Conservation (phyloP, 108 stramenopile species). For the Cyclostephanos tholiformis region DNA sequence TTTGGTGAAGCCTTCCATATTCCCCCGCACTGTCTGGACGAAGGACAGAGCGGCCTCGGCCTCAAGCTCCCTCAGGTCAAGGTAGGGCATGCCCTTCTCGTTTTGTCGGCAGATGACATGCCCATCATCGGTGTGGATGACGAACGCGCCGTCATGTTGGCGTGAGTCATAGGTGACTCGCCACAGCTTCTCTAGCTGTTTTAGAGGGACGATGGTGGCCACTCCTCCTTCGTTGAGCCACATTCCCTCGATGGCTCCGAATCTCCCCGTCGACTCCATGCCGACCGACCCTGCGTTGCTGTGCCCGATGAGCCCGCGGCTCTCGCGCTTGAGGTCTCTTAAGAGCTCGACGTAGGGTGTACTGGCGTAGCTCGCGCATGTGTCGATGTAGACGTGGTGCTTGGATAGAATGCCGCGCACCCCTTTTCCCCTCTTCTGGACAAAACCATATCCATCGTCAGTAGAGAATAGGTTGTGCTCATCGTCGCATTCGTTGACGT, state of each 20-base stretch:
- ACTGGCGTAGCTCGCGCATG: neutral
- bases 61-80: neutral
- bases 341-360: neutral
- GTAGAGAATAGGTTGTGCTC: neutral
- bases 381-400: neutral
- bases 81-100: neutral
- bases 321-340: neutral
- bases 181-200: neutral
- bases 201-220: neutral
- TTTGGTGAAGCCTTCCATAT: constrained; percentile 17
- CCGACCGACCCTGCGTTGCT: neutral
- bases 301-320: neutral
- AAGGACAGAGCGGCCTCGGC: neutral
- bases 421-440: neutral
- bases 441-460: too few species aligned
- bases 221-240: neutral
- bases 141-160: neutral
- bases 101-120: too few species aligned
- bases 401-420: neutral
- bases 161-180: neutral
- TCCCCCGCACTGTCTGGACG: constrained; percentile 1
- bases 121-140: neutral
- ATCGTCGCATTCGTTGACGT: neutral
- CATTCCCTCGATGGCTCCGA: neutral
- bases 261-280: too few species aligned